These are phyloP conservation scores for Cornus controversa DNA, from an alignment of 148 eudicot species.

Conservation along the genomic window DNA sequence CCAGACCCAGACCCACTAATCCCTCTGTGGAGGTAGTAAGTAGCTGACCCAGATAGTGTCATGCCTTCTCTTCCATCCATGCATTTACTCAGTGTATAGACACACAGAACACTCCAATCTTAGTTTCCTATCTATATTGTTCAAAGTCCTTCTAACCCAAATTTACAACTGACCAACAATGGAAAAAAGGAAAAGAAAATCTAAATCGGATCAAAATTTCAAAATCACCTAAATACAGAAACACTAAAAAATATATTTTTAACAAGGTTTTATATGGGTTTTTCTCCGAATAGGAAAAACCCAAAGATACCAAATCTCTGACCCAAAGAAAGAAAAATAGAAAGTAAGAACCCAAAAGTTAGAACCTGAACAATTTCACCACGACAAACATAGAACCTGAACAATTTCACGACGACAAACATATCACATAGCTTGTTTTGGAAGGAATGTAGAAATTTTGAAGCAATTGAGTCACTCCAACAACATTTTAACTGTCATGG, in stretches of 20 bases:
- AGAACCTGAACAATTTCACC: neutral
- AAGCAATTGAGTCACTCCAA: conserved; percentile 11
- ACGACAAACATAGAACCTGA: neutral
- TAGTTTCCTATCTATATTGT: neutral
- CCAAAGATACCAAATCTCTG: neutral
- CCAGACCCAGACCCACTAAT: conserved; percentile 15
- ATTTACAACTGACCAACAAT: neutral
- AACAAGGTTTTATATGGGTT: conserved; percentile 15
- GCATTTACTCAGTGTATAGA: conserved; percentile 19
- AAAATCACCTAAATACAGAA: neutral
- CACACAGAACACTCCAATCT: neutral
- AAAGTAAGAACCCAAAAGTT: neutral
- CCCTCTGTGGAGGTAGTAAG: conserved; percentile 30
- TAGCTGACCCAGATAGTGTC: conserved; percentile 25
- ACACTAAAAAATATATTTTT: neutral
- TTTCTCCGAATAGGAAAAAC: neutral
- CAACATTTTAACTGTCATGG: neutral
- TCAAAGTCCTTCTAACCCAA: neutral
- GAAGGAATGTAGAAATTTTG: conserved; percentile 1
- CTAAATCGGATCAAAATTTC: neutral
- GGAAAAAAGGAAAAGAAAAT: neutral
- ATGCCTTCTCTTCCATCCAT: conserved; percentile 35
- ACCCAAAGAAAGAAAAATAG: neutral
- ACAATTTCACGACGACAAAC: neutral
- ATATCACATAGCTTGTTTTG: neutral